Base-by-base conservation (phyloP, 1,284 basidiomycete genomes). In the Apiotrichum brassicae region DNA sequence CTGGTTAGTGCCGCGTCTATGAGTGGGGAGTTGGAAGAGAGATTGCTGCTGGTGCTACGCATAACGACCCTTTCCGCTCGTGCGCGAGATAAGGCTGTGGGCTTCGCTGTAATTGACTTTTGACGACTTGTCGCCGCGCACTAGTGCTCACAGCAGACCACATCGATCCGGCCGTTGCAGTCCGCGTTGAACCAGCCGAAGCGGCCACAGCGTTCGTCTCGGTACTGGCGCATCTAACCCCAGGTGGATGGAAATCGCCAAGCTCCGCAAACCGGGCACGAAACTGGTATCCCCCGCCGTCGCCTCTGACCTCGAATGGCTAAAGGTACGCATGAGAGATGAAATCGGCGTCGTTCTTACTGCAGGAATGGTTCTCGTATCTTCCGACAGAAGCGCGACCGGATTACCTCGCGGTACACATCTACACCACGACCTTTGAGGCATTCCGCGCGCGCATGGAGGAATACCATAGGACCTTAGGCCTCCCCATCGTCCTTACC, bases 381-480 rank as follows among this genome's bases (percentile, higher is more conserved):
- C 56, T 71, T 16, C 62, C 63, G 0, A 40, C 41, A 0, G 50
- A 56, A 4, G 51, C 62, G 0, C 56, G 44, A 43, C 69, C 69
- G 1, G 61, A 66, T 43, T 59, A 59, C 37, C 57, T 71, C 5
- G 64, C 65, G 5, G 56, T 68, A 1, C 67, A 71, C 43, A 53
- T 71, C 35, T 71, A 71, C 53, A 71, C 67, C 3, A 70, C 67
- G 4, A 67, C 67, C 16, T 66, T 71, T 43, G 69, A 70, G 1
- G 49, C 43, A 33, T 67, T 71, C 54, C 48, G 49, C 11, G 13
- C 16, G 12, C 56, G 43, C 24, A 54, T 70, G 7, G 61, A 66
- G 45, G 43, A 49, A 34, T 68, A 65, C 45, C 39, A 56, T 25
- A 23, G 32, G 24, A 30, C 28, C 25, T 62, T 59, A 39, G 32